phyloP scores from a whole-genome alignment of 768 basidiomycete species.

The Trametes elegans region DNA sequence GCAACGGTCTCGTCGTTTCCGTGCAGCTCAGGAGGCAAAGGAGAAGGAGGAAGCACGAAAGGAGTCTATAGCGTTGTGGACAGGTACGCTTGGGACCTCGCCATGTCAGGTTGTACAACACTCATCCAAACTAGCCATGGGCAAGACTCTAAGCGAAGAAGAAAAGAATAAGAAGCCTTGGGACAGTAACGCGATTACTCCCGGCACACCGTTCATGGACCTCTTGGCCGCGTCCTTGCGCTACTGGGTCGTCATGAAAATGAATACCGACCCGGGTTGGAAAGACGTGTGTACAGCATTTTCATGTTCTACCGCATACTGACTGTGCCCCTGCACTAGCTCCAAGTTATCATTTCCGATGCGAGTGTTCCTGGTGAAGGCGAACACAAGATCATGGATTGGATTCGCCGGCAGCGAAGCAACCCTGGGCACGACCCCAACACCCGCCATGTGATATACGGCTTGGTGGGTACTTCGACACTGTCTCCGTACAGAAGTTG shows the following conservation, averaged over 20 bases:
- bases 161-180: constrained; percentile 84
- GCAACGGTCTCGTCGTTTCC: constrained; percentile 94
- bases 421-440: constrained; percentile 93
- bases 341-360: constrained; percentile 96
- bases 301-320: background rate
- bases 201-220: constrained; percentile 98
- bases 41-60: constrained; percentile 88
- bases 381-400: constrained; percentile 99
- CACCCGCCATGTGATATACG: constrained; percentile 96
- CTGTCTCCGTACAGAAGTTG: background rate
- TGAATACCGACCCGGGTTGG: constrained; percentile 96
- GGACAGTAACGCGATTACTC: constrained; percentile 99
- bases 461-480: constrained; percentile 57
- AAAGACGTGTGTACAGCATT: constrained; percentile 62
- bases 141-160: constrained; percentile 77
- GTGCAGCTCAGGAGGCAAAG: constrained; percentile 90
- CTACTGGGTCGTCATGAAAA: constrained; percentile 95
- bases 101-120: background rate
- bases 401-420: constrained; percentile 83
- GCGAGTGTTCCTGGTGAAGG: constrained; percentile 97
- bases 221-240: constrained; percentile 83
- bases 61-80: constrained; percentile 82
- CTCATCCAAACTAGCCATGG: constrained; percentile 68
- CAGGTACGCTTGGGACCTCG: constrained; percentile 46
- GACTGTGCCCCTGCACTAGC: constrained; percentile 40